phyloP scores from a whole-genome alignment of 768 basidiomycete species.

The Mycena capillaripes region DNA sequence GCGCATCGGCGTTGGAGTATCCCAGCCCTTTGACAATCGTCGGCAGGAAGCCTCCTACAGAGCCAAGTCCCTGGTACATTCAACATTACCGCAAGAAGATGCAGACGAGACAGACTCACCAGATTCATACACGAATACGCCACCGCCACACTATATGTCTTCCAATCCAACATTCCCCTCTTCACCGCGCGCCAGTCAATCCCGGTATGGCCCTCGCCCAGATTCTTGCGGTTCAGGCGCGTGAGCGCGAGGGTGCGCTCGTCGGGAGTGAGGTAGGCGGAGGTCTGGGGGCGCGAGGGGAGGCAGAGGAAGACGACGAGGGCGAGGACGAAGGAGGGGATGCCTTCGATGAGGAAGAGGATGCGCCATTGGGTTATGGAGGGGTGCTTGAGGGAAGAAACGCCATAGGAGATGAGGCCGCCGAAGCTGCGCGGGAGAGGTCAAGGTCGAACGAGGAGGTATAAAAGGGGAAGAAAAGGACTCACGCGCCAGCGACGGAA shows the following conservation, averaged over 20 bases:
- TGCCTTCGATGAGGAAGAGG: constrained; percentile 35
- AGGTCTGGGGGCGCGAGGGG: constrained; percentile 31
- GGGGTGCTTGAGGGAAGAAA: constrained; percentile 17
- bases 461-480: not conserved
- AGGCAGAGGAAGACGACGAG: constrained; percentile 28
- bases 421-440: constrained; percentile 12
- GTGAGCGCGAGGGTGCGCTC: constrained; percentile 28
- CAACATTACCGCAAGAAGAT: too few species aligned
- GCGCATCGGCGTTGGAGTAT: constrained; percentile 26
- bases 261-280: constrained; percentile 3
- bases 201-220: constrained; percentile 32
- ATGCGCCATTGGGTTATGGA: constrained; percentile 20
- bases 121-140: constrained; percentile 29
- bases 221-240: constrained; percentile 19
- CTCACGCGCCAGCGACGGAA: constrained; percentile 26
- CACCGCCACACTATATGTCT: constrained; percentile 24
- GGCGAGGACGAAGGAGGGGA: constrained; percentile 27
- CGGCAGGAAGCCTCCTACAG: constrained; percentile 23
- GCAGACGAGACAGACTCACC: too few species aligned
- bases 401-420: constrained; percentile 26
- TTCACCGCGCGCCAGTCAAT: constrained; percentile 23
- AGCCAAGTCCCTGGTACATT: constrained; percentile 22
- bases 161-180: constrained; percentile 21
- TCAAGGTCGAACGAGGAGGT: too few species aligned
- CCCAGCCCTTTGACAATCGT: constrained; percentile 31